phyloP scores from a whole-genome alignment of 2,329 filamentous ascomycete species.

The Sarocladiaceae sp. region DNA sequence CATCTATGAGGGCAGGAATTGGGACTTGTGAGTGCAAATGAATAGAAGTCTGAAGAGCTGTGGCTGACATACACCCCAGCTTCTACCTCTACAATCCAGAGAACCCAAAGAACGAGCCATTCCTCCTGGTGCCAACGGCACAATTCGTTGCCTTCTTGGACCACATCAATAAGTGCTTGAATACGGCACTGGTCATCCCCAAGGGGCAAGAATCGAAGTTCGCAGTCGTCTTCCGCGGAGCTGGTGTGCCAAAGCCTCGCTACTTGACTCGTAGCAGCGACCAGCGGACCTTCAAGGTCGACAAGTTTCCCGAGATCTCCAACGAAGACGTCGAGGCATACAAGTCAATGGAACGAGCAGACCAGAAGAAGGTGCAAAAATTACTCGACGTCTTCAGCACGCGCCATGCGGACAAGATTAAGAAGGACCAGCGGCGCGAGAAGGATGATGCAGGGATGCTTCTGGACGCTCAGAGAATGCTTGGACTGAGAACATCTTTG shows the following conservation, averaged over 20 bases:
- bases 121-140: constrained; percentile 62
- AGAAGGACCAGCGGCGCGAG: neutral
- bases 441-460: constrained; percentile 36
- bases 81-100: constrained; percentile 61
- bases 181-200: constrained; percentile 55
- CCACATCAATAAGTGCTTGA: constrained; percentile 58
- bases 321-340: constrained; percentile 28
- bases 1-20: constrained; percentile 57
- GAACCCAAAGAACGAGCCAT: constrained; percentile 42
- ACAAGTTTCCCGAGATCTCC: constrained; percentile 30
- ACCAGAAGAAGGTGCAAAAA: constrained; percentile 2
- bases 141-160: constrained; percentile 64
- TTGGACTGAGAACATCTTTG: constrained; percentile 49
- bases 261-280: constrained; percentile 48
- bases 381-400: neutral
- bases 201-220: constrained; percentile 47
- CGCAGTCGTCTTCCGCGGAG: constrained; percentile 55
- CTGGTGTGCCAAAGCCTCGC: constrained; percentile 59
- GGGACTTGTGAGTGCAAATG: constrained; percentile 82
- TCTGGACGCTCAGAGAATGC: constrained; percentile 62
- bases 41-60: no score
- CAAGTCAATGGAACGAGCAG: constrained; percentile 4
- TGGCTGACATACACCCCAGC: constrained; percentile 31
- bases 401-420: constrained; percentile 1
- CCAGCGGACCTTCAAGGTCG: constrained; percentile 23